Conservation (phyloP, 2,329 filamentous ascomycete genomes). For the Verticillium longisporum region DNA sequence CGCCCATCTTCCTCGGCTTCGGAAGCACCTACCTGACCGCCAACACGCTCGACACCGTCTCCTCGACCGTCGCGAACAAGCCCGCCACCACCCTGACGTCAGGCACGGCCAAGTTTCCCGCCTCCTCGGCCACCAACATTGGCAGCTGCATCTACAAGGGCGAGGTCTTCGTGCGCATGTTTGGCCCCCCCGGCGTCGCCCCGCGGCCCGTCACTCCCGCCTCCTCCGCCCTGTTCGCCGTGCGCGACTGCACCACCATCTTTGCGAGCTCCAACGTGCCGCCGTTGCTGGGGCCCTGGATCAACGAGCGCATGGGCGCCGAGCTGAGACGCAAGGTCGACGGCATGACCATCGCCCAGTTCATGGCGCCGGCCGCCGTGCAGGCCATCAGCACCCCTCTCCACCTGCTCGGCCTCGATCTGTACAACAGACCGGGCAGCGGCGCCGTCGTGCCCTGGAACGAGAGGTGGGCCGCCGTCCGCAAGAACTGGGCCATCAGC, state of each 20-base stretch:
- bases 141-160: slow-evolving; percentile 86
- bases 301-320: slow-evolving; percentile 49
- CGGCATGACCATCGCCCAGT: slow-evolving; percentile 66
- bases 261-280: slow-evolving; percentile 91
- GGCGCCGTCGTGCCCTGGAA: slow-evolving; percentile 31
- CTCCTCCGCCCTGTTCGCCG: slow-evolving; percentile 71
- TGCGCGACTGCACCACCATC: slow-evolving; percentile 81
- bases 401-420: slow-evolving; percentile 76
- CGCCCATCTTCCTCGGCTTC: slow-evolving; percentile 69
- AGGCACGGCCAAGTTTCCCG: slow-evolving; percentile 73
- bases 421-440: slow-evolving; percentile 64
- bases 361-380: slow-evolving; percentile 69
- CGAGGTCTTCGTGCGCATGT: slow-evolving; percentile 75
- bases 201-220: slow-evolving; percentile 57
- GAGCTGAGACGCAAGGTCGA: slow-evolving; percentile 42
- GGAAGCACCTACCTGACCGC: slow-evolving; percentile 85
- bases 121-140: slow-evolving; percentile 77
- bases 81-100: slow-evolving; percentile 60
- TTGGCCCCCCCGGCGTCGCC: slow-evolving; percentile 52
- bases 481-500: slow-evolving; percentile 69
- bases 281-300: slow-evolving; percentile 62
- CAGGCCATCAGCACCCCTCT: slow-evolving; percentile 77
- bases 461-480: slow-evolving; percentile 62
- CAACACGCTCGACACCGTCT: slow-evolving; percentile 75
- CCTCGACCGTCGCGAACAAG: slow-evolving; percentile 54